Evolutionary conservation across 352 stramenopile genomes (phyloP).

Genomic region (Elongisporangium anandrum): DNA sequence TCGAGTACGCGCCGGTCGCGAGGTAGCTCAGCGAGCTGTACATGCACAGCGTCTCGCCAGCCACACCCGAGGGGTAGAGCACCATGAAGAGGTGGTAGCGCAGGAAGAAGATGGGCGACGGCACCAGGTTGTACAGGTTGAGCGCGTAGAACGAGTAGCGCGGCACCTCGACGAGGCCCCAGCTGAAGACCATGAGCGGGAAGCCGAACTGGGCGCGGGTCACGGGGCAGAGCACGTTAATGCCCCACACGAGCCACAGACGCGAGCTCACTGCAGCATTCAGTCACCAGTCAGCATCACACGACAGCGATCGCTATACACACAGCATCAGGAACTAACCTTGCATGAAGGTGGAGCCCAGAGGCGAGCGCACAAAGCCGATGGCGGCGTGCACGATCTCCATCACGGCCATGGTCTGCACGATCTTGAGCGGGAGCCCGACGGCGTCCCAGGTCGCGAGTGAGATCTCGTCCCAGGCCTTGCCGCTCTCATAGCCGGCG

Average conservation of each 20-base stretch:
- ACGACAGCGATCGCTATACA: slow-evolving; percentile 7
- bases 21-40: slow-evolving; percentile 57
- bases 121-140: slow-evolving; percentile 91
- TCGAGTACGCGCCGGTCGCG: slow-evolving; percentile 54
- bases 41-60: slow-evolving; percentile 77
- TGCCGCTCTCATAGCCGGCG: slow-evolving; percentile 29
- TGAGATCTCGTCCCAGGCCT: slow-evolving; percentile 47
- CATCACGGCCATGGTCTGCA: slow-evolving; percentile 94
- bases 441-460: slow-evolving; percentile 53
- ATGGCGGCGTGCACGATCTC: slow-evolving; percentile 96
- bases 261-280: slow-evolving; percentile 74
- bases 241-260: slow-evolving; percentile 92
- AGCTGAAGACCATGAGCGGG: slow-evolving; percentile 85
- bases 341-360: slow-evolving; percentile 92
- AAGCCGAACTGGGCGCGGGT: slow-evolving; percentile 81
- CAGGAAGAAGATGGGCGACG: slow-evolving; percentile 96
- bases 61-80: slow-evolving; percentile 96
- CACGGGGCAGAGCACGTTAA: slow-evolving; percentile 85
- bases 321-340: slow-evolving; percentile 24
- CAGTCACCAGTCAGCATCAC: background rate
- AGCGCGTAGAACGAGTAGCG: slow-evolving; percentile 98
- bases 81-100: slow-evolving; percentile 98
- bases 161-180: slow-evolving; percentile 89
- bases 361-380: slow-evolving; percentile 93
- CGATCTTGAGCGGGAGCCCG: slow-evolving; percentile 57